Percentiles rank a stretch among this genome's conserved stretches.
Evolutionary conservation across 2,329 filamentous ascomycete genomes (phyloP).

Genomic region (Niveomyces coronatus): DNA sequence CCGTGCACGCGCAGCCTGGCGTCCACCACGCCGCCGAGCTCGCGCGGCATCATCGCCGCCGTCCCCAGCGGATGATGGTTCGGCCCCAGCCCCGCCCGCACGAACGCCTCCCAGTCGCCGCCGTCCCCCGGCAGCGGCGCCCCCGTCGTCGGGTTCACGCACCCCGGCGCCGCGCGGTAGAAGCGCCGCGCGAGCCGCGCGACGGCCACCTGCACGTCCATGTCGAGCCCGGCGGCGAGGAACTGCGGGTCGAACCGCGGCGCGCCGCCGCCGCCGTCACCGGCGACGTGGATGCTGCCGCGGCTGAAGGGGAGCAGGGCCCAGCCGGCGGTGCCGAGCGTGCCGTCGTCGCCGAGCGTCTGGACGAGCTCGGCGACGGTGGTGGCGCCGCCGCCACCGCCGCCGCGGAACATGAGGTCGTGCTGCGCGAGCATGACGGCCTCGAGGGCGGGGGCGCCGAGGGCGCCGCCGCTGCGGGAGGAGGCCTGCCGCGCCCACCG

Average conservation of each 20-base stretch:
- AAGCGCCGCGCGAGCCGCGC: conserved; percentile 21
- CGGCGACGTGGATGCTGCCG: conserved; percentile 29
- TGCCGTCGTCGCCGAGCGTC: conserved; percentile 16
- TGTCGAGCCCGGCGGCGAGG: conserved; percentile 26
- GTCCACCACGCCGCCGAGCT: conserved; percentile 9
- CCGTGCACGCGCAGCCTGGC: conserved; percentile 7
- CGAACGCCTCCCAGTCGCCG: conserved; percentile 17
- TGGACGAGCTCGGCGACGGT: conserved; percentile 38
- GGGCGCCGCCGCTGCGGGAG: conserved; percentile 16
- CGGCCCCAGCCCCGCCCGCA: conserved; percentile 12
- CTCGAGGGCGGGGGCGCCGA: conserved; percentile 24
- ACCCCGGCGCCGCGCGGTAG: conserved; percentile 22
- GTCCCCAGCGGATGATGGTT: conserved; percentile 1
- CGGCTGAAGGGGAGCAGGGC: conserved; percentile 27
- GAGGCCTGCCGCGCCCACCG: conserved; percentile 22
- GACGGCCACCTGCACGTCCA: conserved; percentile 17
- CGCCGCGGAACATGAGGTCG: conserved; percentile 34
- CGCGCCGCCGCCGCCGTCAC: conserved; percentile 22
- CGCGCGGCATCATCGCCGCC: conserved; percentile 5
- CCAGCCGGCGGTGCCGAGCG: conserved; percentile 28
- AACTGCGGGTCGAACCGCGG: conserved; percentile 29
- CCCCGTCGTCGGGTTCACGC: no score
- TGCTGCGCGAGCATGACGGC: conserved; percentile 33
- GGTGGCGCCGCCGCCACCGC: no score
- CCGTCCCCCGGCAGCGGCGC: conserved; percentile 21